phyloP scores from a whole-genome alignment of 1,284 basidiomycete species.

The Phaffia rhodozyma region DNA sequence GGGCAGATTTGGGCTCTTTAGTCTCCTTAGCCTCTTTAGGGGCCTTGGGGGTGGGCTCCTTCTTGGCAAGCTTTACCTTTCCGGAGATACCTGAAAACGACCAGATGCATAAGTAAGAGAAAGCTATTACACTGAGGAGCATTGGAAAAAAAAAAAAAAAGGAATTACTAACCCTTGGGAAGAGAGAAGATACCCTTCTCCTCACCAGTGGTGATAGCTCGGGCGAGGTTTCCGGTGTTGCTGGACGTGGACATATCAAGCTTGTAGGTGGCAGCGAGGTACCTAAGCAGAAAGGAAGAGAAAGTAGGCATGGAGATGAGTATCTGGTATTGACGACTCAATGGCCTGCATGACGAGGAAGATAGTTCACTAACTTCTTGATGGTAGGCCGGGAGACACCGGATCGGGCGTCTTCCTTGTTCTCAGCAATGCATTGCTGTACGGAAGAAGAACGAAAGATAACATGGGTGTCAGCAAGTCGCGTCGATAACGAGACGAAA shows the following conservation, averaged over 20 bases:
- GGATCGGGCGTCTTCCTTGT: slow-evolving; percentile 62
- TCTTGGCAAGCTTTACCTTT: slow-evolving; percentile 58
- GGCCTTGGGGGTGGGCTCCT: slow-evolving; percentile 40
- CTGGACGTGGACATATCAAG: slow-evolving; percentile 58
- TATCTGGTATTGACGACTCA: not conserved
- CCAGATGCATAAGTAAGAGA: slow-evolving; percentile 1
- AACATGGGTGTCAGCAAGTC: not conserved
- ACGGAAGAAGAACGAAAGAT: slow-evolving; percentile 7
- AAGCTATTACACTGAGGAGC: too few relatives aligned
- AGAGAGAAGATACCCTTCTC: slow-evolving; percentile 68
- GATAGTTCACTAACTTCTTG: slow-evolving; percentile 58
- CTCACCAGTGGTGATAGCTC: slow-evolving; percentile 64
- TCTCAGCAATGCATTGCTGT: slow-evolving; percentile 61
- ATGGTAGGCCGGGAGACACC: slow-evolving; percentile 85
- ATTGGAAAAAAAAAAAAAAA: not conserved
- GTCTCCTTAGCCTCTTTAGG: slow-evolving; percentile 5
- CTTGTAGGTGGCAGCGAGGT: slow-evolving; percentile 62
- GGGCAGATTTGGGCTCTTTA: slow-evolving; percentile 20
- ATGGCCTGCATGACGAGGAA: slow-evolving; percentile 9
- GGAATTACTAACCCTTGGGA: slow-evolving; percentile 61
- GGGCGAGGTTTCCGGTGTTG: slow-evolving; percentile 66
- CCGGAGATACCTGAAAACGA: slow-evolving; percentile 39
- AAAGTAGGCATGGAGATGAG: slow-evolving; percentile 7
- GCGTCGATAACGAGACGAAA: not conserved
- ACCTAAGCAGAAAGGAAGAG: slow-evolving; percentile 39